Conservation (phyloP, 208 protist species). For the Lotmaria passim region DNA sequence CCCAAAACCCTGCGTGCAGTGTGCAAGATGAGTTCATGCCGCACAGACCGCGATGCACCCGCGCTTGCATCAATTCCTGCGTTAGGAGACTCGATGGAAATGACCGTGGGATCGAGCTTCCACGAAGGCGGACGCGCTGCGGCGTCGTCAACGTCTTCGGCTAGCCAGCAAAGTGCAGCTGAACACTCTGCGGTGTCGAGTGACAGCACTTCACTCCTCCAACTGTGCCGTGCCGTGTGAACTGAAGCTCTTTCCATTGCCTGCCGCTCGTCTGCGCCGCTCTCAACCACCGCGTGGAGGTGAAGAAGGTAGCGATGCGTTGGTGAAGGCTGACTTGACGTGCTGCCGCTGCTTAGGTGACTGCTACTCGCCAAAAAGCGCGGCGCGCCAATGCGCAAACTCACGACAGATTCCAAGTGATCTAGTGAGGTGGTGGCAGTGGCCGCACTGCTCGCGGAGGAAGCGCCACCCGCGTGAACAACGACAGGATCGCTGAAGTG, state of each 20-base stretch:
- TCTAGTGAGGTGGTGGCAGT: neutral
- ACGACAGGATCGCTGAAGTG: too few species aligned
- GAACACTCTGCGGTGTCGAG: slow-evolving; percentile 11
- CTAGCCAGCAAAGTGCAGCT: slow-evolving; percentile 23
- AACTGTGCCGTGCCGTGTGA: neutral
- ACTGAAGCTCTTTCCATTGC: neutral
- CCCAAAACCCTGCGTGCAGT: slow-evolving; percentile 8
- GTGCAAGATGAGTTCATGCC: slow-evolving; percentile 10
- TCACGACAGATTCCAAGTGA: neutral
- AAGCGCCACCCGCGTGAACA: neutral
- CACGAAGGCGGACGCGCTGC: neutral
- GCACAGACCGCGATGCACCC: neutral
- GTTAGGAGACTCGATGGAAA: neutral
- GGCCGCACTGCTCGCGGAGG: neutral
- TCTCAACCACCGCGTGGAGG: neutral
- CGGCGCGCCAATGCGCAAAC: slow-evolving; percentile 16
- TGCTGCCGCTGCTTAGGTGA: neutral
- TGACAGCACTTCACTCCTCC: slow-evolving; percentile 22
- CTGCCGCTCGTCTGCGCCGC: neutral
- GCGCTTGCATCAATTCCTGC: too few species aligned
- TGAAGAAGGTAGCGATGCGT: slow-evolving; percentile 7
- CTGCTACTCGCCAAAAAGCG: slow-evolving; percentile 5
- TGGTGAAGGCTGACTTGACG: neutral
- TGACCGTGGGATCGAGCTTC: neutral
- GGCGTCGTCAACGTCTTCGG: neutral